Evolutionary conservation across 192 early-diverging fungal species (phyloP).

Genomic region (Podila verticillata): DNA sequence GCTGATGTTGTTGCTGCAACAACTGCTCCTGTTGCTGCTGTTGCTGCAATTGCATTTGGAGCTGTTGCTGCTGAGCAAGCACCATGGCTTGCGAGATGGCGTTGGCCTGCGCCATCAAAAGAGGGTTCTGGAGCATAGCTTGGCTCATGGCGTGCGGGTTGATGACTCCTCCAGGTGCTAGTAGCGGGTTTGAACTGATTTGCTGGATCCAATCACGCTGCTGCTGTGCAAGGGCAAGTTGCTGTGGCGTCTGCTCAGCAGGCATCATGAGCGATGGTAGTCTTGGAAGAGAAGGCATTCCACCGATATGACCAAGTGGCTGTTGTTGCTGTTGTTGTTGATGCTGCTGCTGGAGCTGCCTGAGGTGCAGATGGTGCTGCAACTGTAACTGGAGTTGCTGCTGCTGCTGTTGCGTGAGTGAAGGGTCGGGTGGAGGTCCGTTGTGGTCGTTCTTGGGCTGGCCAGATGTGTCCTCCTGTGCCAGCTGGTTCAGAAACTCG

Average conservation of each 20-base stretch:
- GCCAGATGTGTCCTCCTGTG: slow-evolving; percentile 31
- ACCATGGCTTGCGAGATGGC: slow-evolving; percentile 30
- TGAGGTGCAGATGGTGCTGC: slow-evolving; percentile 45
- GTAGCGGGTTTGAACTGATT: slow-evolving; percentile 17
- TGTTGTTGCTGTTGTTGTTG: slow-evolving; percentile 43
- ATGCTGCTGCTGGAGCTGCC: slow-evolving; percentile 46
- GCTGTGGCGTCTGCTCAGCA: slow-evolving; percentile 12
- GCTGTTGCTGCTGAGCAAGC: slow-evolving; percentile 32
- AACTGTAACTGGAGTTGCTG: slow-evolving; percentile 47
- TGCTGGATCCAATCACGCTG: slow-evolving; percentile 25
- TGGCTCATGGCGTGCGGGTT: slow-evolving; percentile 28
- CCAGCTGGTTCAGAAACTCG: slow-evolving; percentile 48
- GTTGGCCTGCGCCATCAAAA: slow-evolving; percentile 25
- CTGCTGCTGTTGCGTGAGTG: slow-evolving; percentile 42
- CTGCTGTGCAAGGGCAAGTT: slow-evolving; percentile 17
- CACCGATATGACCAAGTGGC: background rate
- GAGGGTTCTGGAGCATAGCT: slow-evolving; percentile 22
- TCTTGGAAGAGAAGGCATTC: slow-evolving; percentile 1
- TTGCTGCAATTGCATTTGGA: slow-evolving; percentile 14
- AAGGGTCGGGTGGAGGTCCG: slow-evolving; percentile 21
- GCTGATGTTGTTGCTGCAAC: slow-evolving; percentile 17
- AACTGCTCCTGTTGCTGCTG: slow-evolving; percentile 24
- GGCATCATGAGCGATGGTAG: slow-evolving; percentile 5
- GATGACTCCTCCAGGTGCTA: slow-evolving; percentile 18
- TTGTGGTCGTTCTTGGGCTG: slow-evolving; percentile 11